Evolutionary conservation across 192 early-diverging fungal species (phyloP), one percentile per base, ranked within the genome.

Genomic region (Podila verticillata): DNA sequence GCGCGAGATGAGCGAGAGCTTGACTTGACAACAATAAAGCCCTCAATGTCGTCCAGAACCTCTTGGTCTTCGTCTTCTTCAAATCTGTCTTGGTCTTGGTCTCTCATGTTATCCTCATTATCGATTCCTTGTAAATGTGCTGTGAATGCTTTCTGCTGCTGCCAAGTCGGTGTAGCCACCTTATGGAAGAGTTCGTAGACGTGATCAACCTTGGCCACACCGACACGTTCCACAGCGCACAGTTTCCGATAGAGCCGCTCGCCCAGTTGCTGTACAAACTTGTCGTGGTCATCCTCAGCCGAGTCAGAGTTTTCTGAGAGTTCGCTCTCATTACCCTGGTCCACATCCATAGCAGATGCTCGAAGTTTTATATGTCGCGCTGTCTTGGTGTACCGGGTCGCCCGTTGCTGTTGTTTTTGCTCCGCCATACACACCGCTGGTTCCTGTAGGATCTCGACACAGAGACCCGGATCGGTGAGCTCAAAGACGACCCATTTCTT

Each of bases 401-500:
- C 39, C 15, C 15, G 39, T 24, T 54, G 51, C 22, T 26, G n/a
- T 24, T 54, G n/a, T 24, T 17, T 26, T 54, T 54, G 51, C 24
- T 54, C 51, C 3, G n/a, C 29, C 64, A 72, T 68, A 49, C 66
- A 80, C n/a, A 72, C 70, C 24, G 54, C 60, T 1, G 77, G 65
- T 15, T 80, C 77, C 47, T 60, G 68, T 31, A 68, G 17, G 34
- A 80, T 59, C 49, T 80, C 69, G 5, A 80, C 65, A 63, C 77
- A 80, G 5, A 72, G 48, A 1, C 34, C 58, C 2, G 77, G 70
- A 28, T 80, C 77, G 29, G 70, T 72, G 59, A 80, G 57, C 57
- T 80, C 77, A 65, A 54, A 80, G 26, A 80, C 66, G 5, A 60
- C 64, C 77, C 77, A 80, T 61, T 80, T 80, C 48, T 80, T 80